Evolutionary conservation across 2,329 filamentous ascomycete genomes (phyloP).

Genomic region (Curvularia hawaiiensis): DNA sequence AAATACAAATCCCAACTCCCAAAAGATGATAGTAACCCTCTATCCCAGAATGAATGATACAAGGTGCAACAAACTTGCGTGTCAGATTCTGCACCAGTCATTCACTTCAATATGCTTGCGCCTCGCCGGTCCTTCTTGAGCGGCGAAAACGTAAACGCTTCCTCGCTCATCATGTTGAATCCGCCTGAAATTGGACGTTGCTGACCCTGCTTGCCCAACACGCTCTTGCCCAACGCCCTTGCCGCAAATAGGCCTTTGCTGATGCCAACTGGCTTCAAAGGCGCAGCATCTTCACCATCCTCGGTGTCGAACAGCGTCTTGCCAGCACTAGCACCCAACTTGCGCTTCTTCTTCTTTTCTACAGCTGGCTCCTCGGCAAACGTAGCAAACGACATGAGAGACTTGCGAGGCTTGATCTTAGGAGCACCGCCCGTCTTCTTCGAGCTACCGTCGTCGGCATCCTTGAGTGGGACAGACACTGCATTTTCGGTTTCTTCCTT

Average conservation of each 20-base stretch:
- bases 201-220: conserved; percentile 34
- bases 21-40: not conserved
- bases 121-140: conserved; percentile 48
- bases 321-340: conserved; percentile 65
- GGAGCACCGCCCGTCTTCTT: conserved; percentile 42
- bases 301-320: conserved; percentile 67
- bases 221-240: conserved; percentile 44
- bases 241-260: conserved; percentile 47
- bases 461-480: conserved; percentile 43
- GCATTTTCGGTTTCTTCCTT: conserved; percentile 49
- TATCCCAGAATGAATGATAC: not conserved
- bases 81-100: not conserved
- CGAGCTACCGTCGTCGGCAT: conserved; percentile 34
- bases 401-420: conserved; percentile 53
- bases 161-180: conserved; percentile 44
- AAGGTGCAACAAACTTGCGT: not conserved
- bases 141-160: conserved; percentile 48
- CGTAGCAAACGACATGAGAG: conserved; percentile 53
- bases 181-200: conserved; percentile 40
- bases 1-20: not conserved
- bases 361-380: conserved; percentile 48
- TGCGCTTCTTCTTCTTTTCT: conserved; percentile 66
- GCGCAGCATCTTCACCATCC: conserved; percentile 39
- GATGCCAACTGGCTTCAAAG: conserved; percentile 39
- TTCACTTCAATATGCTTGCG: conserved; percentile 34